Evolutionary conservation across 1,139 yeast species (phyloP).

Genomic region (Hyphopichia buzzinii): DNA sequence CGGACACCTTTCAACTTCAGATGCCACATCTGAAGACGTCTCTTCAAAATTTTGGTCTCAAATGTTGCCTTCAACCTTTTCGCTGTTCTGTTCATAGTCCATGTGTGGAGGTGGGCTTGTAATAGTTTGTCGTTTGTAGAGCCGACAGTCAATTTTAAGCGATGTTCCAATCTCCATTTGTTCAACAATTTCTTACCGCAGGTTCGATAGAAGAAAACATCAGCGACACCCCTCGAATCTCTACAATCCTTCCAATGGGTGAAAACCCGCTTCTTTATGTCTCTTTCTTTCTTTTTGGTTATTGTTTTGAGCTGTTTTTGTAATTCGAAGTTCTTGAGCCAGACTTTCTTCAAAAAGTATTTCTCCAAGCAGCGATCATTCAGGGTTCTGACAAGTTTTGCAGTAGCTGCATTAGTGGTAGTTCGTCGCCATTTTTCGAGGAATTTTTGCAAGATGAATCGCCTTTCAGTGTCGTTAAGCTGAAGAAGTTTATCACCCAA

Average conservation of each 20-base stretch:
- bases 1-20: too few species aligned
- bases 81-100: not conserved
- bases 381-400: constrained; percentile 7
- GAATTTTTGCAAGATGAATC: constrained; percentile 11
- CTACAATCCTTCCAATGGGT: constrained; percentile 15
- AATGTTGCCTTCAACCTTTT: not conserved
- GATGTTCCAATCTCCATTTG: constrained; percentile 16
- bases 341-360: constrained; percentile 14
- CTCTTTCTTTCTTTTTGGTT: constrained; percentile 3
- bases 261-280: constrained; percentile 8
- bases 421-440: constrained; percentile 16
- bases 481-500: constrained; percentile 12
- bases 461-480: constrained; percentile 9
- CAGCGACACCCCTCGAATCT: constrained; percentile 10
- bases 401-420: constrained; percentile 6
- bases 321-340: constrained; percentile 14
- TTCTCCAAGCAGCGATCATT: constrained; percentile 9
- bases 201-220: constrained; percentile 8
- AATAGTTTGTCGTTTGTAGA: too few species aligned
- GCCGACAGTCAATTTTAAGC: too few species aligned
- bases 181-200: constrained; percentile 7
- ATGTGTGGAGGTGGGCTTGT: not conserved
- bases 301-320: constrained; percentile 5
- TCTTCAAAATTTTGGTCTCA: not conserved
- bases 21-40: too few species aligned